Evolutionary conservation across 495 filamentous ascomycete genomes (phyloP).

Genomic region (Pyrenula massariospora): DNA sequence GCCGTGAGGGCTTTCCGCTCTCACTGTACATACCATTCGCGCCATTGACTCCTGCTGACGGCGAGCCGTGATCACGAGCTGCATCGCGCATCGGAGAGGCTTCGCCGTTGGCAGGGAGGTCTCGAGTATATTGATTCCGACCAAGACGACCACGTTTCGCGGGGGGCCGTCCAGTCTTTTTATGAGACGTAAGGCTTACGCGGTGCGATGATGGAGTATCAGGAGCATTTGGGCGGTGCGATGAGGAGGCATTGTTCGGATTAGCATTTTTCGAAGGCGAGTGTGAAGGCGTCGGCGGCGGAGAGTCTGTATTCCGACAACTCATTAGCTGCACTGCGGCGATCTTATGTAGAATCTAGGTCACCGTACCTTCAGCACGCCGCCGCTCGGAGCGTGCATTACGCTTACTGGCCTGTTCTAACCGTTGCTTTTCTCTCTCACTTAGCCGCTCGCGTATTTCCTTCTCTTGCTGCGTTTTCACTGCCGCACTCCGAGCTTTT

Average conservation of each 20-base stretch:
- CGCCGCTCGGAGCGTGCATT: slow-evolving; percentile 64
- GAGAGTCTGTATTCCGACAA: slow-evolving; percentile 27
- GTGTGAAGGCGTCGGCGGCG: slow-evolving; percentile 19
- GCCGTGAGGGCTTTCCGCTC: slow-evolving; percentile 44
- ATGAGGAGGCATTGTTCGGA: slow-evolving; percentile 15
- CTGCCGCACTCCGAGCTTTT: slow-evolving; percentile 51
- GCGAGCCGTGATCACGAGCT: slow-evolving; percentile 47
- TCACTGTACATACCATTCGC: slow-evolving; percentile 16
- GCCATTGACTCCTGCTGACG: slow-evolving; percentile 26
- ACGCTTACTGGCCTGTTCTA: slow-evolving; percentile 59
- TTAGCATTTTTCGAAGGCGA: slow-evolving; percentile 28
- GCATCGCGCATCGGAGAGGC: slow-evolving; percentile 53
- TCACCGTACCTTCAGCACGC: slow-evolving; percentile 69
- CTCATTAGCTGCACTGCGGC: too few relatives aligned
- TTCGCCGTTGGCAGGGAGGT: slow-evolving; percentile 45
- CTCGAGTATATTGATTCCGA: slow-evolving; percentile 78
- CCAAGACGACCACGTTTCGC: slow-evolving; percentile 57
- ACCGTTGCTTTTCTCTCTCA: slow-evolving; percentile 54
- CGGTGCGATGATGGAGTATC: slow-evolving; percentile 24
- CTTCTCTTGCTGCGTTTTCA: slow-evolving; percentile 60
- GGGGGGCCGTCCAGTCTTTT: slow-evolving; percentile 58
- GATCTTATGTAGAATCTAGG: too few relatives aligned
- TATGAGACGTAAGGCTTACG: slow-evolving; percentile 37
- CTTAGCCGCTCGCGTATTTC: slow-evolving; percentile 51
- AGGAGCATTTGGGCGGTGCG: slow-evolving; percentile 34